A percentile compares a stretch with the other conserved stretches of the same genome.
These are phyloP conservation scores for Talaromyces albobiverticillius DNA, from an alignment of 2,329 filamentous ascomycete species.

Conservation along the genomic window DNA sequence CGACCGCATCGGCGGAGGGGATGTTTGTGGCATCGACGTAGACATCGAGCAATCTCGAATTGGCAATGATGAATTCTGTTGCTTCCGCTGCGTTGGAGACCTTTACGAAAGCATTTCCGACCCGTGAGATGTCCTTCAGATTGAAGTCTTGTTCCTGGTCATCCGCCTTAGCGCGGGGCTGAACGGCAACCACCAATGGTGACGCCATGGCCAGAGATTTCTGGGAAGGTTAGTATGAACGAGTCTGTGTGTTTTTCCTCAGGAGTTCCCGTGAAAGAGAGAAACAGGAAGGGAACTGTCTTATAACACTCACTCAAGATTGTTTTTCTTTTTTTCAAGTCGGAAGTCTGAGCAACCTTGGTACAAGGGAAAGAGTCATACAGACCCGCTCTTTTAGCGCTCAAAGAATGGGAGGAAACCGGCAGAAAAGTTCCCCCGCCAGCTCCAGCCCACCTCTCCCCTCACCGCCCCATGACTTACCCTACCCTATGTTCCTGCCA, in stretches of 20 bases:
- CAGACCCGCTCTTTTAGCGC: too few species aligned
- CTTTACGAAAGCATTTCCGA: slow-evolving; percentile 57
- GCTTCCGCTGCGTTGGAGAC: slow-evolving; percentile 41
- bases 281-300: too few species aligned
- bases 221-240: background rate
- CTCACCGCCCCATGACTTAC: too few species aligned
- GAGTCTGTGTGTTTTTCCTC: too few species aligned
- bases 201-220: slow-evolving; percentile 36
- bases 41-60: slow-evolving; percentile 57
- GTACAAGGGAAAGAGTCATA: too few species aligned
- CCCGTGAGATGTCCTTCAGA: slow-evolving; percentile 55
- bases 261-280: too few species aligned
- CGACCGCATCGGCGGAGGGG: slow-evolving; percentile 67
- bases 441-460: too few species aligned
- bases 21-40: slow-evolving; percentile 76
- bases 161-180: slow-evolving; percentile 33
- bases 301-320: too few species aligned
- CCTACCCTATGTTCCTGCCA: too few species aligned
- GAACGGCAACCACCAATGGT: slow-evolving; percentile 40
- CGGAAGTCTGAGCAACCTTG: background rate
- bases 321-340: too few species aligned
- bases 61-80: slow-evolving; percentile 54
- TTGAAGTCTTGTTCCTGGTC: slow-evolving; percentile 50
- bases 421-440: too few species aligned
- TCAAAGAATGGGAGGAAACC: too few species aligned